These are phyloP conservation scores for Phaeotremella skinneri DNA, from an alignment of 768 basidiomycete genomes.

Conservation along the genomic window DNA sequence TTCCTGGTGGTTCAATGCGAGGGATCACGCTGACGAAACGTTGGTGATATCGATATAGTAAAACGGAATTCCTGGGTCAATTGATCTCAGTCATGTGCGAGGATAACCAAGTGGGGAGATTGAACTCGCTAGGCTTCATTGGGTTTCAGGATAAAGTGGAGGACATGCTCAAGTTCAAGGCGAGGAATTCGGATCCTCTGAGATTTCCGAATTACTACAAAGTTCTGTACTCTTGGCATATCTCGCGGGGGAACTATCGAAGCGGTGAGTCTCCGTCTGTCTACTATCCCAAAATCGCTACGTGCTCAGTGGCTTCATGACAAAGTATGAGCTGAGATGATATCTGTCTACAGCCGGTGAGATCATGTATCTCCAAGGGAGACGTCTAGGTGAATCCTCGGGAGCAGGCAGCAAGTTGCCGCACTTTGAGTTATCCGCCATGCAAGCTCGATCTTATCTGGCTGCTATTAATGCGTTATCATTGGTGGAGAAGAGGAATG, in stretches of 20 bases:
- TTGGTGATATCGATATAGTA: conserved; percentile 57
- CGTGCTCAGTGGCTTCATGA: no score
- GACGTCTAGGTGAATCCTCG: conserved; percentile 63
- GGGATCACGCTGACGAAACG: no score
- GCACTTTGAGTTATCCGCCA: conserved; percentile 60
- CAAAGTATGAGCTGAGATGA: conserved; percentile 24
- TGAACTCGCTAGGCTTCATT: conserved; percentile 79
- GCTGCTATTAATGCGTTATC: conserved; percentile 86
- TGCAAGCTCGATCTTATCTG: conserved; percentile 69
- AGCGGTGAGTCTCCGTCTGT: conserved; percentile 64
- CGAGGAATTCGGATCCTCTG: conserved; percentile 86
- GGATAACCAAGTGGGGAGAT: conserved; percentile 70
- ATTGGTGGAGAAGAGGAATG: conserved; percentile 72
- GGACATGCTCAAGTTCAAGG: conserved; percentile 82
- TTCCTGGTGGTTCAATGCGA: no score
- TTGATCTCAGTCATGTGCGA: conserved; percentile 92
- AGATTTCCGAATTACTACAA: conserved; percentile 78
- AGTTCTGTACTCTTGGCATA: conserved; percentile 93
- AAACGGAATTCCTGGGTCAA: conserved; percentile 74
- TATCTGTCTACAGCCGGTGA: conserved; percentile 67
- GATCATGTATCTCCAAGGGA: conserved; percentile 88
- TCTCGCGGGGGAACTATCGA: conserved; percentile 80
- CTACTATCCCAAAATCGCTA: no score
- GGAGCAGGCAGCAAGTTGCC: conserved; percentile 37
- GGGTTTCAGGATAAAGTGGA: conserved; percentile 84